Evolutionary conservation across 2,329 filamentous ascomycete genomes (phyloP).

Genomic region (Acephala macrosclerotiorum): DNA sequence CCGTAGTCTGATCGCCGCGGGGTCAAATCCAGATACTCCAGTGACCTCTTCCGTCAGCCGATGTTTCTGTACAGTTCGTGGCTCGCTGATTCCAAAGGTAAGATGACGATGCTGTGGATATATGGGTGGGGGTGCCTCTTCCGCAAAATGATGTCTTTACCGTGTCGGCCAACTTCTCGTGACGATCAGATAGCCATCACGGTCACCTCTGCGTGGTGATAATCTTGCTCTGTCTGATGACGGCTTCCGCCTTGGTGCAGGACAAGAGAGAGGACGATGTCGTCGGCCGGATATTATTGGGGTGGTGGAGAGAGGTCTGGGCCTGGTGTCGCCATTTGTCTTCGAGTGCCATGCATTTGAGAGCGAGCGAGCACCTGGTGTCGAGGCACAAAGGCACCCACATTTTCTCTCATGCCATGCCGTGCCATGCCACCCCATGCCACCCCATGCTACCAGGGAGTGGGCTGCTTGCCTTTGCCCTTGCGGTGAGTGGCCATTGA

Average conservation of each 20-base stretch:
- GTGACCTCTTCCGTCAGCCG: not conserved
- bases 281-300: conserved; percentile 10
- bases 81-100: not conserved
- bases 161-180: not conserved
- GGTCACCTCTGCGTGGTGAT: not conserved
- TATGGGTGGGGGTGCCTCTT: not conserved
- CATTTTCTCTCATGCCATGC: not conserved
- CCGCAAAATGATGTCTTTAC: not conserved
- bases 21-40: not conserved
- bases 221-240: not conserved
- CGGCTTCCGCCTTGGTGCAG: not conserved
- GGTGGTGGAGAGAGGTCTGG: conserved; percentile 9
- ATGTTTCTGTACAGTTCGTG: conserved; percentile 1
- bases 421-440: too few species aligned
- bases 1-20: not conserved
- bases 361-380: not conserved
- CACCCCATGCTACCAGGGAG: not conserved
- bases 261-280: not conserved
- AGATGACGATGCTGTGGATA: conserved; percentile 2
- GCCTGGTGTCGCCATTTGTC: conserved; percentile 14
- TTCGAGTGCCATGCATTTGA: not conserved
- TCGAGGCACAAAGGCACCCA: not conserved
- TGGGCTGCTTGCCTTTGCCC: conserved; percentile 5
- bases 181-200: not conserved
- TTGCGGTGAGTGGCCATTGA: conserved; percentile 1